Base-by-base conservation (phyloP, 345 rosid species). In the Rhodamnia rubescens region DNA sequence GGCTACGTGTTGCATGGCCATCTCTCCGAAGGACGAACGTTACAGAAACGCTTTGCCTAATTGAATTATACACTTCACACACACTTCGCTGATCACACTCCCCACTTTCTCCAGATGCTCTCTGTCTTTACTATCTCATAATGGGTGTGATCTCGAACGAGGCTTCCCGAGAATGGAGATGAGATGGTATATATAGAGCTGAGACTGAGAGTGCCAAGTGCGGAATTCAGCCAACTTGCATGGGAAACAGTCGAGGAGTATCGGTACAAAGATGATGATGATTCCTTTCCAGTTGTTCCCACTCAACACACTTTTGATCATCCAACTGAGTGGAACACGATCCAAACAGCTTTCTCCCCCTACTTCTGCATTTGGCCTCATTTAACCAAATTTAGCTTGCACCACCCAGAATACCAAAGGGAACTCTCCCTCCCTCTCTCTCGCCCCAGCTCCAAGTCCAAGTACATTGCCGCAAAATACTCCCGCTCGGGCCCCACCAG, bases 1-100 rank as follows among this genome's bases (percentile, higher is more conserved):
- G 55, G 91, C 59, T 74, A 18, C 47, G 47, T 87, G 85, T 69
- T 87, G 90, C 87, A 86, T 26, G 47, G 91, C 92, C 95, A 93
- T 93, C 47, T 69, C 47, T 36, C 1, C 20, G 47, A 20, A 36
- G 78, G 74, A 44, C 74, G 9, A 50, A 24, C 78, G 40, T 27
- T 27, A 53, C 49, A 44, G 40, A 50, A 87, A 12, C 78, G 85
- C 29, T 36, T 53, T 42, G 82, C 22, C 75, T 64, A 64, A 29
- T 61, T 61, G 75, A 64, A 32, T 64, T 20, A 52, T 14, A 14
- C 16, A 64, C 24, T 64, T 64, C 75, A 64, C 44, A 32, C 24
- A 64, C 42, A 32, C 24, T 69, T 32, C 20, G 29, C 53, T 54
- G 53, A 58, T 15, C 85, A 59, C 47, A 8, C 32, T 29, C 36